Percentiles rank a stretch among this genome's conserved stretches.
Evolutionary conservation across 306 rosid species (phyloP).

Genomic region (Vigna trinervia): DNA sequence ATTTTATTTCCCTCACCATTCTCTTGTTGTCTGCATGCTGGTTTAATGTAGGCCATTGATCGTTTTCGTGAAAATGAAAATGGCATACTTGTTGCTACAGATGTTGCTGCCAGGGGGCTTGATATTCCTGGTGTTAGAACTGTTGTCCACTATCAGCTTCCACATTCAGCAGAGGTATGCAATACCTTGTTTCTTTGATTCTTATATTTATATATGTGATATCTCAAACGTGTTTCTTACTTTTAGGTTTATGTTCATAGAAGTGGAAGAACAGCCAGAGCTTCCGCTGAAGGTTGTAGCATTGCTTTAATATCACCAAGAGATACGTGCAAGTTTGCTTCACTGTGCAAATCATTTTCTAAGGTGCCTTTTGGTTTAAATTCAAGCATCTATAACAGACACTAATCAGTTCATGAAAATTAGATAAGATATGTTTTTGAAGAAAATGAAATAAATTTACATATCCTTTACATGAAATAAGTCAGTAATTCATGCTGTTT

Average conservation of each 20-base stretch:
- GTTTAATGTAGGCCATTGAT: constrained; percentile 74
- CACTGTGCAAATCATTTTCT: constrained; percentile 89
- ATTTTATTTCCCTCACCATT: constrained; percentile 20
- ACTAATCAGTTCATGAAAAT: constrained; percentile 16
- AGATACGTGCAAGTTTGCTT: constrained; percentile 87
- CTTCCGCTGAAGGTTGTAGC: constrained; percentile 96
- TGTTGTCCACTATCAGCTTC: constrained; percentile 98
- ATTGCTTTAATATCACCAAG: constrained; percentile 84
- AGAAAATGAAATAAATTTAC: constrained; percentile 7
- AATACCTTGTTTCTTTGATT: constrained; percentile 37
- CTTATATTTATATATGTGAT: constrained; percentile 21
- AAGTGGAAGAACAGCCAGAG: constrained; percentile 99
- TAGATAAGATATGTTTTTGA: constrained; percentile 18
- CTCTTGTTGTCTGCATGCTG: constrained; percentile 9
- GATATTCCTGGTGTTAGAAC: constrained; percentile 92
- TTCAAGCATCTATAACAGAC: constrained; percentile 20
- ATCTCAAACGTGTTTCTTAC: constrained; percentile 33
- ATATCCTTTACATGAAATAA: constrained; percentile 28
- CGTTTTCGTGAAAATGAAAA: constrained; percentile 79
- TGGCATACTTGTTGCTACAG: constrained; percentile 90
- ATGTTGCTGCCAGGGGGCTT: constrained; percentile 94
- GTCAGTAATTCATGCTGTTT: constrained; percentile 30
- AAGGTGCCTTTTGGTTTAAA: constrained; percentile 58
- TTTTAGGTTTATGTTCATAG: constrained; percentile 93
- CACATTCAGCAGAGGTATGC: constrained; percentile 93